A percentile compares a stretch with the other conserved stretches of the same genome.
These are phyloP conservation scores for Sphagnum tenellum DNA, from an alignment of 225 moss, liverwort and hornwort genomes.

Conservation along the genomic window DNA sequence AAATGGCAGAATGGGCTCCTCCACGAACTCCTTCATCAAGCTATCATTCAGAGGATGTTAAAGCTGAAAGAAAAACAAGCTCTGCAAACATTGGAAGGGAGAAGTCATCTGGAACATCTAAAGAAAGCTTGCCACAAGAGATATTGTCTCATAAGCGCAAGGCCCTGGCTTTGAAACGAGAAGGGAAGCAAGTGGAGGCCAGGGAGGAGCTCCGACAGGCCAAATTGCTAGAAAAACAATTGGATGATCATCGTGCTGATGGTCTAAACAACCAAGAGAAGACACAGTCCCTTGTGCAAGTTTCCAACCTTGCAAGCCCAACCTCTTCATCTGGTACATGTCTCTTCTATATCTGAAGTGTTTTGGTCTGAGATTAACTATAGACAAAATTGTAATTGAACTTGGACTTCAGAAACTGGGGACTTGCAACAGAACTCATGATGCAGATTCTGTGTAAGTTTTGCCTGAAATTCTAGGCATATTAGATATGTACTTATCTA, in stretches of 20 bases:
- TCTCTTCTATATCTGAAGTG: too few relatives aligned
- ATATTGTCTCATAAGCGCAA: slow-evolving; percentile 78
- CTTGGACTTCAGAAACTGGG: too few relatives aligned
- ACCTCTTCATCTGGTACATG: too few relatives aligned
- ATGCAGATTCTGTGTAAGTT: too few relatives aligned
- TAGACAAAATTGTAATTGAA: too few relatives aligned
- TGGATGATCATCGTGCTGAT: slow-evolving; percentile 22
- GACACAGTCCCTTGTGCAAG: too few relatives aligned
- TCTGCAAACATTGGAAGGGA: not conserved
- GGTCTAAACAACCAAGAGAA: too few relatives aligned
- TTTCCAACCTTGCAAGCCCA: too few relatives aligned
- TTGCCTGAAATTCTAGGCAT: too few relatives aligned
- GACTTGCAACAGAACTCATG: too few relatives aligned
- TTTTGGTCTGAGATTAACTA: too few relatives aligned
- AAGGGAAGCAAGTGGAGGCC: slow-evolving; percentile 78
- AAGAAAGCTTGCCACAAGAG: slow-evolving; percentile 37
- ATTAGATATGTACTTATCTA: too few relatives aligned
- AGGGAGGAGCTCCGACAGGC: slow-evolving; percentile 79
- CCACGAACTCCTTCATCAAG: not conserved
- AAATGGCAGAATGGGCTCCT: slow-evolving; percentile 21
- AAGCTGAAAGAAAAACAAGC: not conserved
- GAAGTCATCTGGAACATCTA: slow-evolving; percentile 2
- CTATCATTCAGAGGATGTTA: not conserved
- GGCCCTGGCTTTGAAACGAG: slow-evolving; percentile 74
- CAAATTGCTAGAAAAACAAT: slow-evolving; percentile 70